Percentiles rank a stretch among this genome's conserved stretches.
These are phyloP conservation scores for Boletus edulis DNA, from an alignment of 768 basidiomycete genomes.

Conservation along the genomic window DNA sequence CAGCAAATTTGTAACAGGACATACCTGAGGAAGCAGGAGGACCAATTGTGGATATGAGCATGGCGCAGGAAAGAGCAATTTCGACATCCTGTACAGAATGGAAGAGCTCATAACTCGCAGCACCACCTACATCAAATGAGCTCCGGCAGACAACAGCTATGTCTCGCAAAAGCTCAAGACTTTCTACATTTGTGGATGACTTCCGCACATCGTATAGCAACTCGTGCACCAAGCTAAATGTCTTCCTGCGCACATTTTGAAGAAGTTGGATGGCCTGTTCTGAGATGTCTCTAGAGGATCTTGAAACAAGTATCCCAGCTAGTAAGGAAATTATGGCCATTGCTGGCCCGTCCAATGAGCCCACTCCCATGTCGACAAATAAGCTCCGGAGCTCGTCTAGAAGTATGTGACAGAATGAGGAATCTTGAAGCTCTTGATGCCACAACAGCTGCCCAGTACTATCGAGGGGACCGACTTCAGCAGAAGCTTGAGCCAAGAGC, in stretches of 20 bases:
- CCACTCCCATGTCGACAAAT: neutral
- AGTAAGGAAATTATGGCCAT: neutral
- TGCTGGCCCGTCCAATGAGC: neutral
- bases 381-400: neutral
- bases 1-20: neutral
- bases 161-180: neutral
- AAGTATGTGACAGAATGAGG: no score
- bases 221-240: neutral
- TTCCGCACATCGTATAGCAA: neutral
- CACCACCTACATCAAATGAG: neutral
- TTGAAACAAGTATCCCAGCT: neutral
- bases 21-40: neutral
- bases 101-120: neutral
- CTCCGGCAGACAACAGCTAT: neutral
- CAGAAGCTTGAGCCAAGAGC: neutral
- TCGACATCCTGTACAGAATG: neutral
- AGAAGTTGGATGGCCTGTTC: neutral
- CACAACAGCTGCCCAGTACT: neutral
- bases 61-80: neutral
- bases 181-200: neutral
- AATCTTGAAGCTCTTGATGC: neutral
- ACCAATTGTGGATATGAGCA: neutral
- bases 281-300: neutral
- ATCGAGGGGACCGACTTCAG: neutral
- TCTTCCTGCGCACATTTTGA: neutral